Evolutionary conservation across 768 basidiomycete genomes (phyloP).

Genomic region (Gymnopilus junonius): DNA sequence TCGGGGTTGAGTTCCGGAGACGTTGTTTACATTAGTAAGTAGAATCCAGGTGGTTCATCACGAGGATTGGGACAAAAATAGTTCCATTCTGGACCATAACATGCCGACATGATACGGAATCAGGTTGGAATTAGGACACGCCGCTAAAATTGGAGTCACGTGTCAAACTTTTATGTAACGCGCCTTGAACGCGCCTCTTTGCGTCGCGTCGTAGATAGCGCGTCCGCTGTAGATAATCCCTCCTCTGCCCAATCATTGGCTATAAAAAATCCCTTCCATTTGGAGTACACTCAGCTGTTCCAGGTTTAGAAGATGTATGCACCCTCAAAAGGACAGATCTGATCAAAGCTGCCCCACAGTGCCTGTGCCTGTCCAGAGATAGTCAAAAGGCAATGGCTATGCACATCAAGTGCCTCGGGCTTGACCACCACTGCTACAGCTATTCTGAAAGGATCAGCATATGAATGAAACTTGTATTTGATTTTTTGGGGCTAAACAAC

Average conservation of each 20-base stretch:
- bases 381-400: background rate
- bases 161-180: no score
- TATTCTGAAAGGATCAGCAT: conserved; percentile 12
- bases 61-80: no score
- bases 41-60: no score
- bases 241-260: no score
- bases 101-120: no score
- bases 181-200: no score
- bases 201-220: no score
- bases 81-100: no score
- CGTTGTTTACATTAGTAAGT: no score
- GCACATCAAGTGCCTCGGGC: conserved; percentile 3
- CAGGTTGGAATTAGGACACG: no score
- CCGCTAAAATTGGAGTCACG: no score
- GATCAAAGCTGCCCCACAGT: background rate
- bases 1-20: no score
- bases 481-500: background rate
- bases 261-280: background rate
- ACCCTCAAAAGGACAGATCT: background rate
- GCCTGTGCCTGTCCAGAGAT: conserved; percentile 8
- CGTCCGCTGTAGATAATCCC: background rate
- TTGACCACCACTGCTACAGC: conserved; percentile 6
- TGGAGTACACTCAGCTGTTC: conserved; percentile 1
- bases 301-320: conserved; percentile 12
- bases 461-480: background rate